Conservation (phyloP, 1,284 basidiomycete species). For the Rhodotorula sp. region DNA sequence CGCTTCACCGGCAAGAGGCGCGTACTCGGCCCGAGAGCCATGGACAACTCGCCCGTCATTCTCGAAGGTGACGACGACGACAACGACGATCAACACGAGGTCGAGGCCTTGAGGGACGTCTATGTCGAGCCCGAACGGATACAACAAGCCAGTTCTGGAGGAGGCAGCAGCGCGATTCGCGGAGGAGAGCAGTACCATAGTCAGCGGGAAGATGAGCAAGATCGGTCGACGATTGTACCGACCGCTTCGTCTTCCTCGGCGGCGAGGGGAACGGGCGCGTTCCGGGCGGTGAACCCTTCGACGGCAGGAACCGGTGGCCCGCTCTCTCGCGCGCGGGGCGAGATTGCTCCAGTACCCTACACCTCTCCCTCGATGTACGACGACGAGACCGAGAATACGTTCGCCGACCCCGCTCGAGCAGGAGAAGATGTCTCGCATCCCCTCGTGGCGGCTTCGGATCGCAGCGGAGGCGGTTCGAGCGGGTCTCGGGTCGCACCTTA, state of each 20-base stretch:
- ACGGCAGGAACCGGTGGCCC: not conserved
- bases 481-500: conserved; percentile 17
- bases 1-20: conserved; percentile 26
- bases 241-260: not conserved
- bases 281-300: conserved; percentile 15
- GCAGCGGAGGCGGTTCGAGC: not conserved
- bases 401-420: not conserved
- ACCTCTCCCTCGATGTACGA: not conserved
- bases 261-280: not conserved
- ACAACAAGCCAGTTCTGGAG: not conserved
- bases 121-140: not conserved
- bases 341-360: conserved; percentile 17
- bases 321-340: conserved; percentile 3
- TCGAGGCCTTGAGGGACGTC: not conserved
- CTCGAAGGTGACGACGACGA: conserved; percentile 20
- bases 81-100: not conserved
- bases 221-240: not conserved
- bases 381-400: conserved; percentile 18
- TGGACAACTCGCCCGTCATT: conserved; percentile 29
- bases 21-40: conserved; percentile 30
- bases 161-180: too few relatives aligned
- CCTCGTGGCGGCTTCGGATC: conserved; percentile 6
- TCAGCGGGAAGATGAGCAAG: not conserved
- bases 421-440: conserved; percentile 4
- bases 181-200: not conserved